Conservation (phyloP, 1,284 basidiomycete genomes). For the Sanghuangporus weigelae region DNA sequence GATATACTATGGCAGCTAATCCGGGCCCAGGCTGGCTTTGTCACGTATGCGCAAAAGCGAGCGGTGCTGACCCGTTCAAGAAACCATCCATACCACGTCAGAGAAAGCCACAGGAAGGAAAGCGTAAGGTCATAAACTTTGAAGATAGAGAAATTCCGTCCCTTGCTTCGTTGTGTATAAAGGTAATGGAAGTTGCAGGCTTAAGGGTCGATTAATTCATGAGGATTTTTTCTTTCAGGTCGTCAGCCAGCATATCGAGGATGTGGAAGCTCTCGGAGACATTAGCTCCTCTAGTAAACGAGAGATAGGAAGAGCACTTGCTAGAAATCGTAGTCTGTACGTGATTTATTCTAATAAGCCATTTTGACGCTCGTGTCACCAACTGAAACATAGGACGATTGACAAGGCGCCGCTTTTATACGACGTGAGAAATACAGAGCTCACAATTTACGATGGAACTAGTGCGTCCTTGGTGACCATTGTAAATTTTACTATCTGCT, state of each 20-base stretch:
- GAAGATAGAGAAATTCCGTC: constrained; percentile 67
- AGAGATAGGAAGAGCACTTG: constrained; percentile 79
- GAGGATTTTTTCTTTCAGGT: constrained; percentile 40
- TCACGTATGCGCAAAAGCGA: constrained; percentile 70
- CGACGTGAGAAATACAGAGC: constrained; percentile 56
- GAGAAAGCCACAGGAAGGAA: constrained; percentile 56
- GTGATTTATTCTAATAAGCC: constrained; percentile 27
- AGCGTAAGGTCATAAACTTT: constrained; percentile 58
- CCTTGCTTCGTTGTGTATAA: constrained; percentile 75
- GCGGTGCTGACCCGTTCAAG: constrained; percentile 80
- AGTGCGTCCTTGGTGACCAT: constrained; percentile 44
- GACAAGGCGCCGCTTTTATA: constrained; percentile 86
- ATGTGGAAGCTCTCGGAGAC: constrained; percentile 87
- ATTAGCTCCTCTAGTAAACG: constrained; percentile 80
- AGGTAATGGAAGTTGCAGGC: constrained; percentile 37
- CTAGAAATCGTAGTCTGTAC: constrained; percentile 81
- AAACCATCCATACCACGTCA: constrained; percentile 57
- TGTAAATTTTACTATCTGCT: background rate
- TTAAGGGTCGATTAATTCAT: background rate
- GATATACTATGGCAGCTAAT: constrained; percentile 72
- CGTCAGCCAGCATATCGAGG: constrained; percentile 82
- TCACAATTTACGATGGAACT: constrained; percentile 89
- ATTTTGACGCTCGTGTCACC: background rate
- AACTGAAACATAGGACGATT: constrained; percentile 43
- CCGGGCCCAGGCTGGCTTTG: constrained; percentile 75